Evolutionary conservation across 2,329 filamentous ascomycete genomes (phyloP), one percentile per base, ranked within the genome.

Genomic region (Epichloe bromicola): DNA sequence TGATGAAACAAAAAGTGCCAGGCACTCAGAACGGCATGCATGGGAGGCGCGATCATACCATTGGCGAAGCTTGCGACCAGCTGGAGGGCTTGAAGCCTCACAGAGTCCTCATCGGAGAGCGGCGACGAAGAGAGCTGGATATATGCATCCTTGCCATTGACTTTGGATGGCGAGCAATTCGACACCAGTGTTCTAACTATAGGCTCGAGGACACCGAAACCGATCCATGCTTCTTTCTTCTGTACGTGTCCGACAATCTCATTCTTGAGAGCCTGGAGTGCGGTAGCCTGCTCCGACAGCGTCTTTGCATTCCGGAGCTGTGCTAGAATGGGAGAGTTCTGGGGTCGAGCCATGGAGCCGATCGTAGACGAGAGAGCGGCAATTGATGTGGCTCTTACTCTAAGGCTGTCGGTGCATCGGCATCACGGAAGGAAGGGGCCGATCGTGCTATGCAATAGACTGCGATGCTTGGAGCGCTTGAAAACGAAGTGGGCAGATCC

Each of bases 181-280:
- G 63, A 57, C 46, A 65, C 65, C 63, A 76, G 71, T 55, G 71
- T 73, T 58, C 63, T 69, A 61, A 73, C 74, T 51, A 75, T 70
- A 36, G 78, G 75, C 49, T 79, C 75, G 45, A 93, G 67, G 30
- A 87, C 73, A 17, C 90, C 90, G 50, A 79, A 70, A 52, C 73
- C 74, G 40, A 96, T 75, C 73, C 84, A 90, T 51, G 80, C 69
- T 67, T 91, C 85, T 68, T 98, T 98, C 65, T 84, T 83, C 65
- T 91, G 83, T 36, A 85, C 77, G 66, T 97, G 88, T 23, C 93
- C 93, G 54, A 95, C 82, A 46, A 95, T 78, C 56, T 93, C 86
- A 66, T 95, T 93, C 72, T 95, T 97, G 33, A 98, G 71, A 41
- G 75, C 73, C 57, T 83, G 80, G 43, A 96, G 74, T 47, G 82